Conservation (phyloP, 768 basidiomycete species). For the Infundibulicybe gibba region DNA sequence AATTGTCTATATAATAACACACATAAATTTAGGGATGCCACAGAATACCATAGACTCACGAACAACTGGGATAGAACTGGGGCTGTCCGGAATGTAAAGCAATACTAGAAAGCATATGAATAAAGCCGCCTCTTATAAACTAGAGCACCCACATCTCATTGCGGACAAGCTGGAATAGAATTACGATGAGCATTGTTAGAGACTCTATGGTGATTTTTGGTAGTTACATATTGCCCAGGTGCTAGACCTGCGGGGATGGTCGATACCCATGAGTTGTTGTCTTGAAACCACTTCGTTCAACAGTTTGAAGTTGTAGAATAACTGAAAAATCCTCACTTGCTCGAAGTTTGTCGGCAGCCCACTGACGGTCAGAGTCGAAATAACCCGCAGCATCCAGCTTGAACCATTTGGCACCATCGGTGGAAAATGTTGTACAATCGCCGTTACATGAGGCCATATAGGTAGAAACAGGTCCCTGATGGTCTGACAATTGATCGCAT, state of each 20-base stretch:
- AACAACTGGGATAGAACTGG: constrained; percentile 47
- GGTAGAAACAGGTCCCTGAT: constrained; percentile 46
- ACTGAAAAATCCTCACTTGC: constrained; percentile 24
- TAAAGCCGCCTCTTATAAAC: constrained; percentile 7
- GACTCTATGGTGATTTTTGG: neutral
- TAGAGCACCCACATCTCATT: constrained; percentile 37
- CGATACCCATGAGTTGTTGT: constrained; percentile 36
- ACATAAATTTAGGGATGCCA: neutral
- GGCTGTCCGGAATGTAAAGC: constrained; percentile 41
- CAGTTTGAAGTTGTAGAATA: constrained; percentile 3
- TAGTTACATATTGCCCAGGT: constrained; percentile 44
- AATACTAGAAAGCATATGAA: constrained; percentile 22
- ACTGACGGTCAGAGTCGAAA: constrained; percentile 28
- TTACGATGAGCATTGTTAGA: too few species aligned
- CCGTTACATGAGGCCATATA: constrained; percentile 49
- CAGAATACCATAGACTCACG: constrained; percentile 26
- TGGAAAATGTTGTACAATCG: constrained; percentile 34
- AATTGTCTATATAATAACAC: constrained; percentile 21
- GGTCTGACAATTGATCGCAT: constrained; percentile 24
- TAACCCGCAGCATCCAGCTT: constrained; percentile 46
- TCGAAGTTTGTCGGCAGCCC: constrained; percentile 41
- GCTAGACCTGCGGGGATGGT: constrained; percentile 37
- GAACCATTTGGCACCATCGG: constrained; percentile 41
- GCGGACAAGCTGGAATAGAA: constrained; percentile 33
- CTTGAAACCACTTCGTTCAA: constrained; percentile 18